Evolutionary conservation across 345 rosid species (phyloP), one percentile per base, ranked within the genome.

Genomic region (Aquilaria sinensis): DNA sequence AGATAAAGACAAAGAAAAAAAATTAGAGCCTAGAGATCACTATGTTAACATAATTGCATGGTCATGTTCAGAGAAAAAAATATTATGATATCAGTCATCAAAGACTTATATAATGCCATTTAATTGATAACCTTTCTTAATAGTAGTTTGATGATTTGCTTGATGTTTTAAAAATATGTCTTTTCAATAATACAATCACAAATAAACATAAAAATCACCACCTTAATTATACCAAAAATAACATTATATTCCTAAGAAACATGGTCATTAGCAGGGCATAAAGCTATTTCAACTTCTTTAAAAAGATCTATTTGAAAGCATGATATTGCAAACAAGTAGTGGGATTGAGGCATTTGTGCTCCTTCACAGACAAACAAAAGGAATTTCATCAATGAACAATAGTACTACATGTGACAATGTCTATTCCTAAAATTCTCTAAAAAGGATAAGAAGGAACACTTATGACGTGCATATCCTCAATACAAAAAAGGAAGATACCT

Each of bases 301-400:
- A 90, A 84, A 78, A 90, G 95, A 74, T 94, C 90, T 96, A 94
- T 86, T 78, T 87, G 90, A 78, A 82, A 87, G 87, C 99, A 94
- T 55, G 99, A 87, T 71, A 90, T 69, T 9, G 97, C 99, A 73
- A 90, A 94, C 85, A 94, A 87, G 83, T 94, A 94, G 71, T 96
- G 96, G 51, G 96, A 94, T 78, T 84, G 96, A 75, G 96, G 87
- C 87, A 78, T 85, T 73, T 83, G 89, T 43, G 87, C 90, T 67
- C 96, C 99, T 94, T 83, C 84, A 77, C 16, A 63, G 41, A 61
- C 23, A 71, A 2, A 31, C 65, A 58, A 51, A 62, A 49, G 66
- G 41, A 70, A 56, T 41, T 33, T 66, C 34, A 66, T 75, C 30
- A 66, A 71, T 71, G 33, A 53, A 67, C 34, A 61, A 66, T 64